Conservation (phyloP, 2,329 filamentous ascomycete genomes). For the Zasmidium angulare region DNA sequence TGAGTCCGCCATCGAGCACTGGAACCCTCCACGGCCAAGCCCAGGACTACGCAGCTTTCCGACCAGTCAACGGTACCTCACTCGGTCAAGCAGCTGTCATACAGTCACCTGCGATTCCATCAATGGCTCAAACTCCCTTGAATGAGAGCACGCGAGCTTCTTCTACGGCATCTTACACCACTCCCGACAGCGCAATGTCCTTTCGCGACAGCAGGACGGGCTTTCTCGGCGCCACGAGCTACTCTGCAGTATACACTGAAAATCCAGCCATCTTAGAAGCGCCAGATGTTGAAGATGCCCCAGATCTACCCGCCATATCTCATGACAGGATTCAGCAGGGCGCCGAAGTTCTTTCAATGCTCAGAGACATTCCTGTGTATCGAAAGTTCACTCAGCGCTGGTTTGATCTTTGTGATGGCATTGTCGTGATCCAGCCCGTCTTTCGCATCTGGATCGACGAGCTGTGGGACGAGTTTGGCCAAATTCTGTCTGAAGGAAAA, state of each 20-base stretch:
- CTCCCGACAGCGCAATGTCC: constrained; percentile 26
- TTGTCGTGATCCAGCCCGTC: constrained; percentile 33
- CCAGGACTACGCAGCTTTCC: constrained; percentile 11
- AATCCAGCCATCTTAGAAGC: constrained; percentile 28
- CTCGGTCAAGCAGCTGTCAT: constrained; percentile 7
- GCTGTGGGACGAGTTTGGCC: constrained; percentile 36
- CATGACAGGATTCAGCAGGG: constrained; percentile 34
- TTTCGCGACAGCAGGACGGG: constrained; percentile 32
- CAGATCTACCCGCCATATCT: constrained; percentile 27
- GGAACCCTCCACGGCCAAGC: constrained; percentile 6
- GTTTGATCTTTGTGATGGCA: constrained; percentile 37
- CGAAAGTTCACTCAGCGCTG: constrained; percentile 31
- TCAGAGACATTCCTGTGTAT: constrained; percentile 34
- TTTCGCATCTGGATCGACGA: constrained; percentile 36
- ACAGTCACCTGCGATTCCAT: constrained; percentile 7
- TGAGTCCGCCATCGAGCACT: constrained; percentile 25
- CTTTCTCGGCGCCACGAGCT: constrained; percentile 35
- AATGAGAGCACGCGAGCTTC: constrained; percentile 20
- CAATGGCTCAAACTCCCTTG: constrained; percentile 14
- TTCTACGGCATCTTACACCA: constrained; percentile 15
- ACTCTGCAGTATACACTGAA: constrained; percentile 36
- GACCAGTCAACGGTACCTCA: constrained; percentile 2
- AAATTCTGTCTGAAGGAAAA: constrained; percentile 29
- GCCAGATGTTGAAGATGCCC: constrained; percentile 25
- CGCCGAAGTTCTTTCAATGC: constrained; percentile 33